Evolutionary conservation across 169 alveolate species (phyloP).

Genomic region (Sarcocystis neurona): DNA sequence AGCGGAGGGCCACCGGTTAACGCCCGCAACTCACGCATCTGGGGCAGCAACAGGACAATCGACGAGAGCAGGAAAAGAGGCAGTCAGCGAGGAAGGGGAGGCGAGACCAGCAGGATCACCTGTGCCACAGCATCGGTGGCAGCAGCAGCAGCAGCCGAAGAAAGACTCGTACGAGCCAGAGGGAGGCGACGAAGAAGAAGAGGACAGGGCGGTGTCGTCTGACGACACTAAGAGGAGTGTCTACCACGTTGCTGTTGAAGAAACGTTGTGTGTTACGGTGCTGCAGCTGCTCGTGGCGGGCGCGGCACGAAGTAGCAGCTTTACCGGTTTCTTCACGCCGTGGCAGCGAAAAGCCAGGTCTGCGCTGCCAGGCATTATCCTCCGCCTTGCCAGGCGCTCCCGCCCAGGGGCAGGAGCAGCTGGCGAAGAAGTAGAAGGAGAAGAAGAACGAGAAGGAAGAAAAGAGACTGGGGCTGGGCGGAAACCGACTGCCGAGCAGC

Average conservation of each 20-base stretch:
- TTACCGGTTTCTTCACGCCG: no score
- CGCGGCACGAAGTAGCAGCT: background rate
- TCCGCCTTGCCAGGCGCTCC: slow-evolving; percentile 4
- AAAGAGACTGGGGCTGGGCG: background rate
- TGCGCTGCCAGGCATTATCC: background rate
- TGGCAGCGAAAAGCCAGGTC: background rate
- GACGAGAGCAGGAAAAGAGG: no score
- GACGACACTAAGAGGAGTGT: background rate
- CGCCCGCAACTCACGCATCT: no score
- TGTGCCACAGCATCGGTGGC: no score
- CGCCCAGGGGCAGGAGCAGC: background rate
- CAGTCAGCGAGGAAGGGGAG: no score
- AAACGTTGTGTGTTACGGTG: background rate
- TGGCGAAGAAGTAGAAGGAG: background rate
- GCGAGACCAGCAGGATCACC: no score
- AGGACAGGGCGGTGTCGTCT: background rate
- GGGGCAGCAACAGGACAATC: no score
- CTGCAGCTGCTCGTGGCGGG: background rate
- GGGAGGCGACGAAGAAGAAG: background rate
- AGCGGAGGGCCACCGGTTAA: no score
- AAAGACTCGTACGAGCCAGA: no score
- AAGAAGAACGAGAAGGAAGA: background rate
- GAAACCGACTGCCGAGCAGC: no score
- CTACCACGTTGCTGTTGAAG: background rate
- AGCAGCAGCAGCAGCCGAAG: no score